Evolutionary conservation across 805 yeast genomes (phyloP).

Genomic region (Candida silvatica): DNA sequence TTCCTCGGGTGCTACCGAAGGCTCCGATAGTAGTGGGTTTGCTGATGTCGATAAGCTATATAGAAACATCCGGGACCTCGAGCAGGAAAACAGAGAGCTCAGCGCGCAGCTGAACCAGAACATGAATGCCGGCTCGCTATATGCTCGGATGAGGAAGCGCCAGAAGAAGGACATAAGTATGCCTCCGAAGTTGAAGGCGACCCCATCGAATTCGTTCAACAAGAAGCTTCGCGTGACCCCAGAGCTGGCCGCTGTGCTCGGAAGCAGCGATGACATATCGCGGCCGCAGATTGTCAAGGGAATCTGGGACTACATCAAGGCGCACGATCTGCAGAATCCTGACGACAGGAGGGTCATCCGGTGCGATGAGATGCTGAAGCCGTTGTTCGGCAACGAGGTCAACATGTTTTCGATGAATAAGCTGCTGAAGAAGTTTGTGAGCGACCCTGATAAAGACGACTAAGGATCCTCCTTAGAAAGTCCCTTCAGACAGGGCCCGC

Average conservation of each 20-base stretch:
- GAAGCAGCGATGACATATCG: constrained; percentile 33
- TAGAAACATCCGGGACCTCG: constrained; percentile 27
- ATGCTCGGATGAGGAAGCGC: constrained; percentile 6
- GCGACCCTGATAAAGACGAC: constrained; percentile 10
- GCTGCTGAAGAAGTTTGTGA: constrained; percentile 38
- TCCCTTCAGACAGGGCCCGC: neutral
- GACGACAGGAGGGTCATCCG: constrained; percentile 53
- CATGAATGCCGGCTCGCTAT: constrained; percentile 3
- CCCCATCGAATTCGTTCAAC: too few relatives aligned
- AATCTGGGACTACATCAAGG: constrained; percentile 66
- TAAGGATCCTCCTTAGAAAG: constrained; percentile 3
- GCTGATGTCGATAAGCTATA: constrained; percentile 3
- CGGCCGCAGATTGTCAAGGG: constrained; percentile 65
- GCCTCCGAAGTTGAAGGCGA: too few relatives aligned
- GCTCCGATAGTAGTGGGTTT: too few relatives aligned
- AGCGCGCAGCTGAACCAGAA: constrained; percentile 35
- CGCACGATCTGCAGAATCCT: constrained; percentile 56
- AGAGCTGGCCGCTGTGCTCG: constrained; percentile 42
- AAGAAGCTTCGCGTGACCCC: constrained; percentile 25
- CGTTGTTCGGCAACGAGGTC: constrained; percentile 52
- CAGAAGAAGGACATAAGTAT: constrained; percentile 7
- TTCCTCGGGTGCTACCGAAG: too few relatives aligned
- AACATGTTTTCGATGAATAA: constrained; percentile 55
- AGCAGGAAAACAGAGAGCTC: constrained; percentile 38
- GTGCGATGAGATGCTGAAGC: constrained; percentile 50